Conservation (phyloP, 1,284 basidiomycete species). For the Sporisorium reilianum region DNA sequence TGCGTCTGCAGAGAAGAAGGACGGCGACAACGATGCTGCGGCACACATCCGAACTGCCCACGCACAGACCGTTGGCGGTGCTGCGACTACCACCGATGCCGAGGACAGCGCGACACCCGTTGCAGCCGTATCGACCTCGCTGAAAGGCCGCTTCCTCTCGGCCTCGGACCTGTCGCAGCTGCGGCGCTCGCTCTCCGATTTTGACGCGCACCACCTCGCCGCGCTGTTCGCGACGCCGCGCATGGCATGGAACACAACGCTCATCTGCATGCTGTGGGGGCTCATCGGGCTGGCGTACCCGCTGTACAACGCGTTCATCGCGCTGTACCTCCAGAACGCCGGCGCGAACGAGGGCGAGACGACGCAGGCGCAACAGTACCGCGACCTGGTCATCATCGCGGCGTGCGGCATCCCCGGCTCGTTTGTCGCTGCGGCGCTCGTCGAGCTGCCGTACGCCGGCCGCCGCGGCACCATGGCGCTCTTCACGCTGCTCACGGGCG, state of each 20-base stretch:
- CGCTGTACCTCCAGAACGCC: slow-evolving; percentile 74
- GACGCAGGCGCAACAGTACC: slow-evolving; percentile 75
- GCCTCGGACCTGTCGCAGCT: slow-evolving; percentile 31
- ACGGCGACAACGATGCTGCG: neutral
- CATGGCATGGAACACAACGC: slow-evolving; percentile 75
- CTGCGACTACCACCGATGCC: neutral
- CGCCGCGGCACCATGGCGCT: slow-evolving; percentile 76
- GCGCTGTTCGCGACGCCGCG: slow-evolving; percentile 77
- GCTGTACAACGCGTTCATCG: slow-evolving; percentile 77
- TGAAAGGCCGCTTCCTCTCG: slow-evolving; percentile 30
- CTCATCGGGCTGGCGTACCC: slow-evolving; percentile 81
- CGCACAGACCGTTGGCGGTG: no score
- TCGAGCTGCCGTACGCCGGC: slow-evolving; percentile 77
- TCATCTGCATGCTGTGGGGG: slow-evolving; percentile 76
- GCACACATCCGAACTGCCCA: slow-evolving; percentile 4
- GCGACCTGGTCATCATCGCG: slow-evolving; percentile 74
- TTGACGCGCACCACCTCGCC: slow-evolving; percentile 72
- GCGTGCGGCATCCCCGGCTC: slow-evolving; percentile 77
- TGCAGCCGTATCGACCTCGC: neutral
- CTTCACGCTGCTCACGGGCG: slow-evolving; percentile 76
- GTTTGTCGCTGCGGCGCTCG: slow-evolving; percentile 74
- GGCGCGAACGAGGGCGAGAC: slow-evolving; percentile 69
- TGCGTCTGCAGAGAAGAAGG: slow-evolving; percentile 65
- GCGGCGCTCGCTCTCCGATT: slow-evolving; percentile 28
- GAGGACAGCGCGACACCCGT: neutral